Percentiles rank a stretch among this genome's conserved stretches.
These are phyloP conservation scores for Orbilia brochopaga DNA, from an alignment of 2,329 filamentous ascomycete genomes.

Conservation along the genomic window DNA sequence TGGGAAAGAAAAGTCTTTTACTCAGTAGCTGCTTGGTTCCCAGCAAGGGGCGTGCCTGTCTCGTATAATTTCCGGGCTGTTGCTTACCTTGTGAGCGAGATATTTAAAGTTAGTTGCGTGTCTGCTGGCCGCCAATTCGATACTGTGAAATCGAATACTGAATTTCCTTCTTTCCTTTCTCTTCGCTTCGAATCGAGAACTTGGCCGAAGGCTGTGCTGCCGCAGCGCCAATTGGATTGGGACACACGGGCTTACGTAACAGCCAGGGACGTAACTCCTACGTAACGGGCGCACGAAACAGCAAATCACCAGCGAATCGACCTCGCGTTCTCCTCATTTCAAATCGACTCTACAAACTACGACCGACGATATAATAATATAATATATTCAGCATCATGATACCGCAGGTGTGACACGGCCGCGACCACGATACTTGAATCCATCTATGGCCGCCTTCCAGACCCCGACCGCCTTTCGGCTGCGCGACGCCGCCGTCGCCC, in stretches of 20 bases:
- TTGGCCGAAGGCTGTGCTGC: not conserved
- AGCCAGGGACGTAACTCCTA: not conserved
- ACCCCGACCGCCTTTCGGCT: conserved; percentile 55
- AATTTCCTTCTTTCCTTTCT: not conserved
- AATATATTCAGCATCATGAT: not conserved
- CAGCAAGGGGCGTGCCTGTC: not conserved
- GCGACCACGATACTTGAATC: not conserved
- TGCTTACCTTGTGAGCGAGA: not conserved
- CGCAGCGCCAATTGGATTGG: conserved; percentile 1
- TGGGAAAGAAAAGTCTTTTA: not conserved
- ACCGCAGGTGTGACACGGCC: not conserved
- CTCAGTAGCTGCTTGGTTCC: not conserved
- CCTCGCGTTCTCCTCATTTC: not conserved
- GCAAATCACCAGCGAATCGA: not conserved
- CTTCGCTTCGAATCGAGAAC: not conserved
- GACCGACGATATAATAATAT: not conserved
- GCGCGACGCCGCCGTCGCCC: conserved; percentile 21
- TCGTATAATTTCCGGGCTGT: not conserved
- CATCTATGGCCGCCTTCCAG: conserved; percentile 60
- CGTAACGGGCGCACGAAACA: not conserved
- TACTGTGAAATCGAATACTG: not conserved
- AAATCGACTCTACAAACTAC: not conserved
- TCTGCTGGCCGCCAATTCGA: not conserved
- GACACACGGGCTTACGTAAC: not conserved
- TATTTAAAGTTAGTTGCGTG: not conserved